These are phyloP conservation scores for Podospora didyma DNA, from an alignment of 495 filamentous ascomycete species.

Conservation along the genomic window DNA sequence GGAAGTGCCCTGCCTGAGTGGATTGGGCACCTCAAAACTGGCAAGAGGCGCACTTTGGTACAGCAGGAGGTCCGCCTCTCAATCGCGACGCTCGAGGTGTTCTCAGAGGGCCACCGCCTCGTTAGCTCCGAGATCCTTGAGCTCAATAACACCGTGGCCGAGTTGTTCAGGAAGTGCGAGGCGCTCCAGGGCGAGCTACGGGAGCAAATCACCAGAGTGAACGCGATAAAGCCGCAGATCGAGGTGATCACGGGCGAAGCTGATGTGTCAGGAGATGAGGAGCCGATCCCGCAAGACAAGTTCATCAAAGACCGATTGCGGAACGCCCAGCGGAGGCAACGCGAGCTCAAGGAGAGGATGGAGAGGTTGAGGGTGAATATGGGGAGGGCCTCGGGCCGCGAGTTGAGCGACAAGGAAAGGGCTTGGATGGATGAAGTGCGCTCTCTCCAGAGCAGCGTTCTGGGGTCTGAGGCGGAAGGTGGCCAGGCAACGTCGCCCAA, in stretches of 20 bases:
- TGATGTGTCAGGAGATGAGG: constrained; percentile 43
- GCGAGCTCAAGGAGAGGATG: constrained; percentile 56
- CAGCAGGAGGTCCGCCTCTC: constrained; percentile 72
- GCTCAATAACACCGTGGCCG: constrained; percentile 70
- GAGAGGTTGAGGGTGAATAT: constrained; percentile 60
- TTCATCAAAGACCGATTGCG: constrained; percentile 59
- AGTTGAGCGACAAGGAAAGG: constrained; percentile 71
- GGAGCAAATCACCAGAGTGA: constrained; percentile 64
- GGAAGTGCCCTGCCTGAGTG: constrained; percentile 56
- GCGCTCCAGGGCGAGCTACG: constrained; percentile 65
- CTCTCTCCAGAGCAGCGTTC: constrained; percentile 38
- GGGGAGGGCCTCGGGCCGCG: constrained; percentile 52
- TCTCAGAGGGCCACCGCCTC: constrained; percentile 72
- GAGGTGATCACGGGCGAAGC: constrained; percentile 63
- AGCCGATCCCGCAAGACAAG: constrained; percentile 44
- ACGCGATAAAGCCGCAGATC: constrained; percentile 62
- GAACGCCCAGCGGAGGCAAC: constrained; percentile 54
- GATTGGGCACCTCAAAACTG: constrained; percentile 57
- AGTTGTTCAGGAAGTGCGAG: constrained; percentile 76
- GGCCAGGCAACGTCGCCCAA: constrained; percentile 14
- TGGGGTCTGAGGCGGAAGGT: constrained; percentile 28
- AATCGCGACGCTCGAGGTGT: constrained; percentile 66
- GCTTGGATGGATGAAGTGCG: constrained; percentile 64
- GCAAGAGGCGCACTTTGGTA: constrained; percentile 55
- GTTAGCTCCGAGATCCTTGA: constrained; percentile 68